Base-by-base conservation (phyloP, 768 basidiomycete genomes). In the Exidia glandulosa region DNA sequence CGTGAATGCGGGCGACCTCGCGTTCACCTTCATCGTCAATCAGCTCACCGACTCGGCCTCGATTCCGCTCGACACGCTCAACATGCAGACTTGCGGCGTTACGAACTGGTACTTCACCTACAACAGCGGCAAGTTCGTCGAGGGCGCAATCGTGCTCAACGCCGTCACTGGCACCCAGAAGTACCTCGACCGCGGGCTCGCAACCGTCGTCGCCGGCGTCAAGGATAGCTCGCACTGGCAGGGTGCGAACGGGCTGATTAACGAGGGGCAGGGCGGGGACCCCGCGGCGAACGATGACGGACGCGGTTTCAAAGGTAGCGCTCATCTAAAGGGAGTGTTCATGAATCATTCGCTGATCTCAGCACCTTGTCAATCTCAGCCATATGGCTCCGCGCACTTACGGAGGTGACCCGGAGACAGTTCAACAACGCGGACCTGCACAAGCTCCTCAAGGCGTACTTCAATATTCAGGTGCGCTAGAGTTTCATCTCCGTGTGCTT, bases 121-220 rank as follows among this genome's bases (percentile, higher is more conserved):
- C 62, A 82, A 82, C 60, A 76, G 71, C 31, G 80, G 81, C 31
- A 82, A 82, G 60, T 77, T 73, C 56, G 72, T 82, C 27, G 81
- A 82, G 63, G 81, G 80, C 2, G 67, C 81, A 57, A 76, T 73
- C 54, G 73, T 82, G 5, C 66, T 82, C 32, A 68, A 69, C 0
- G 71, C 71, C 56, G 71, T 80, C 32, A 79, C 77, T 10, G 72
- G 73, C 3, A 74, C 80, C 61, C 52, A 62, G 29, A 67, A 71
- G 34, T 80, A 79, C 78, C 74, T 63, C 37, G 67, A 62, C 1
- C 60, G 75, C 59, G 69, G 74, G 74, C 58, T 73, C 9, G 67
- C 73, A 25, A 70, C 74, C 10, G 66, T 74, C 31, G 71, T 73
- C n/a, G 72, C 74, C 2, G 71, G 75, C 30, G 73, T 78, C 54